Percentiles rank a stretch among this genome's conserved stretches.
Conservation (phyloP, 2,329 filamentous ascomycete species). For the Paecilomyces formosus region DNA sequence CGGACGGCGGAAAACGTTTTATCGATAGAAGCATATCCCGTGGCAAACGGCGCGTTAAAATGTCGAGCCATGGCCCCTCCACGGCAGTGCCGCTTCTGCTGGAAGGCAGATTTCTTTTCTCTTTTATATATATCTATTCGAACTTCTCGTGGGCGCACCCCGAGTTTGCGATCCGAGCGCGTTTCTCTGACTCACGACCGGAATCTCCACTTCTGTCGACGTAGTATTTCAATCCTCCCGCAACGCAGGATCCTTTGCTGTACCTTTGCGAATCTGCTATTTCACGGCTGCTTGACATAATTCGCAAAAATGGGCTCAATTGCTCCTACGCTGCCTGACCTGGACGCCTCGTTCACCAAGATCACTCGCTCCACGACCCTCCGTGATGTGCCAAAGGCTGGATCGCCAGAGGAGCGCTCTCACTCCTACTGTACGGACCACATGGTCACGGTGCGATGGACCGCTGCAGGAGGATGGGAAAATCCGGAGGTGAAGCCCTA, state of each 20-base stretch:
- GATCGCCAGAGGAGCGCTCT: conserved; percentile 31
- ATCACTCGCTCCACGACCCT: conserved; percentile 29
- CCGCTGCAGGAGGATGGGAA: conserved; percentile 58
- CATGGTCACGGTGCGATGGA: conserved; percentile 74
- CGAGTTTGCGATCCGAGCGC: background rate
- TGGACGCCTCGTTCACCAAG: conserved; percentile 33
- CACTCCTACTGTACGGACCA: conserved; percentile 61
- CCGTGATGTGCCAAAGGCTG: conserved; percentile 28
- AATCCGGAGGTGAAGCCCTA: conserved; percentile 69
- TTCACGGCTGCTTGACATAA: background rate
- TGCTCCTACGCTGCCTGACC: conserved; percentile 21
- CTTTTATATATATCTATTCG: background rate
- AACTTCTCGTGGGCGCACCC: background rate
- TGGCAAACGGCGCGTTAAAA: background rate
- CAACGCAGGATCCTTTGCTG: background rate
- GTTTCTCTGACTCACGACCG: background rate
- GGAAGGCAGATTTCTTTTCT: background rate
- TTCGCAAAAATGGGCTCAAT: conserved; percentile 22
- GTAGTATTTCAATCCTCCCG: background rate
- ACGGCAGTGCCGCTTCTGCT: background rate
- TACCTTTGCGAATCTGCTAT: background rate
- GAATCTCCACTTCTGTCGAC: background rate
- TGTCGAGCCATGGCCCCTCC: background rate
- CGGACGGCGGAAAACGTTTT: background rate
- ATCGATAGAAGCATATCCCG: background rate